Evolutionary conservation across 495 filamentous ascomycete genomes (phyloP), one percentile per base, ranked within the genome.

Genomic region (Haplographium delicatum): DNA sequence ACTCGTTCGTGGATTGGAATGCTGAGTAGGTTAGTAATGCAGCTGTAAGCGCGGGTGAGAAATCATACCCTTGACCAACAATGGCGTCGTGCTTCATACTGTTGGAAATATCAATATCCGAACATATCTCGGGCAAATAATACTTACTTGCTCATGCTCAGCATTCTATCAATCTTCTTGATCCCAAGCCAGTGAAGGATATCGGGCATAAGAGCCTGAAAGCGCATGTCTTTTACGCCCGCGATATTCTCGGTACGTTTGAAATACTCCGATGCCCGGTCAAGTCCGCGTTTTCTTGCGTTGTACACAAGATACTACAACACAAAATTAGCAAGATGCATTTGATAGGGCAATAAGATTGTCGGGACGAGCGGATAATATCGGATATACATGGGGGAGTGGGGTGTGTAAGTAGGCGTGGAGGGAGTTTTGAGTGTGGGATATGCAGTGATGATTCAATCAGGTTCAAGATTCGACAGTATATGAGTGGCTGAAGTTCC

Each of bases 51-150:
- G 44, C 41, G 47, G 34, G 33, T 31, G 13, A n/a, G 22, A 45
- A 62, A 72, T 68, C n/a, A n/a, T 70, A 80, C 76, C 93, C 93
- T 68, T 94, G 89, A 22, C 88, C 79, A 40, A 98, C 91, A 63
- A 98, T 97, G 45, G 93, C 93, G 72, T 98, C 93, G 67, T 98
- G 82, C 71, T 98, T 98, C 93, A 98, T 97, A 71, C 83, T 88
- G 22, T 62, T 47, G 46, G 34, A 51, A 48, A 43, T 31, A 50
- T 54, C 28, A 61, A 26, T 45, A 48, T 50, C 18, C 20, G 28
- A 41, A 44, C n/a, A 33, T 33, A 35, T 42, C 33, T 25, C 39
- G 13, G 15, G 39, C 22, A 20, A 6, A 31, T 9, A 31, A 6
- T 3, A 78, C 82, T 74, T 62, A 88, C 84, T 96, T 94, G 63